Evolutionary conservation across 2,329 filamentous ascomycete genomes (phyloP).

Genomic region (Sarocladiaceae sp.): DNA sequence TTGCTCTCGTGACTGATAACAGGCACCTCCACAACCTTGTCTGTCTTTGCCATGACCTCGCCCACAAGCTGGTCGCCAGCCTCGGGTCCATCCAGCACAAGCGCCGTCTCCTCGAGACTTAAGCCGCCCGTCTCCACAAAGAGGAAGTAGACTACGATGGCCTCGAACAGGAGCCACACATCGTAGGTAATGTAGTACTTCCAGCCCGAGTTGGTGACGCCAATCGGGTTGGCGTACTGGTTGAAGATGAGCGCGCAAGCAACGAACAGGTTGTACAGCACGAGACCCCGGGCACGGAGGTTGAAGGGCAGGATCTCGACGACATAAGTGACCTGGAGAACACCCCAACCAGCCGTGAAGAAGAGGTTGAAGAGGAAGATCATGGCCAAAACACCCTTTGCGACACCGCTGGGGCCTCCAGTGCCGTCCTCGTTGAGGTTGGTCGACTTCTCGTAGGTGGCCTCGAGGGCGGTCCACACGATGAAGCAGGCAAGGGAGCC

Average conservation of each 20-base stretch:
- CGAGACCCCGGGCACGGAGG: slow-evolving; percentile 18
- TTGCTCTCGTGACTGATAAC: neutral
- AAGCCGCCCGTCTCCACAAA: slow-evolving; percentile 14
- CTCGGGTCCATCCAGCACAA: slow-evolving; percentile 11
- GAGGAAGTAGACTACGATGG: slow-evolving; percentile 12
- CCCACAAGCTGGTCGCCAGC: slow-evolving; percentile 4
- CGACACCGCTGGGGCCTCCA: slow-evolving; percentile 10
- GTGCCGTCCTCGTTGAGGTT: slow-evolving; percentile 12
- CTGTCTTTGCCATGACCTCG: slow-evolving; percentile 2
- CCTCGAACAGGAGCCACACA: slow-evolving; percentile 5
- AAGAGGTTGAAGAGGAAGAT: slow-evolving; percentile 21
- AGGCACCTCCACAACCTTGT: slow-evolving; percentile 1
- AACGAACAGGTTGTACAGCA: slow-evolving; percentile 19
- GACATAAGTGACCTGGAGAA: slow-evolving; percentile 34
- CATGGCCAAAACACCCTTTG: slow-evolving; percentile 23
- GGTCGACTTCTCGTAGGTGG: slow-evolving; percentile 16
- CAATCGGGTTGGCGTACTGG: slow-evolving; percentile 34
- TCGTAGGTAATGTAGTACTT: slow-evolving; percentile 32
- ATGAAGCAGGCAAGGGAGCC: slow-evolving; percentile 15
- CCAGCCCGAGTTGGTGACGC: slow-evolving; percentile 21
- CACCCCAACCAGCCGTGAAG: slow-evolving; percentile 31
- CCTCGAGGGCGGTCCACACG: slow-evolving; percentile 14
- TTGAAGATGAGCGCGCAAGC: slow-evolving; percentile 26
- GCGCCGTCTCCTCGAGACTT: slow-evolving; percentile 13
- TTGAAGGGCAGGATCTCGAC: slow-evolving; percentile 37